Conservation (phyloP, 306 rosid species). For the Sicyos baderoa region DNA sequence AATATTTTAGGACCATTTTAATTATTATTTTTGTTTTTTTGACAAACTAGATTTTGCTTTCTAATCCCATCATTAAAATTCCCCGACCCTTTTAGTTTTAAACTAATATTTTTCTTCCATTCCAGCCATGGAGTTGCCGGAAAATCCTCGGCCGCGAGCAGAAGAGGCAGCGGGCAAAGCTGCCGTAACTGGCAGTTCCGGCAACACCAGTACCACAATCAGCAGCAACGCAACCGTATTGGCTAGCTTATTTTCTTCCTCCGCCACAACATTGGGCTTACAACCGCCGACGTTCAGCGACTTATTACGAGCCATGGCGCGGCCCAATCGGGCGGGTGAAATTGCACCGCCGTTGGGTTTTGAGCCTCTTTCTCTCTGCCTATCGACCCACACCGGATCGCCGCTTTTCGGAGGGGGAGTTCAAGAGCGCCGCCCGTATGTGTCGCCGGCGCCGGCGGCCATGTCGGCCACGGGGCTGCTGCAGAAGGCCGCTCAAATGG, state of each 20-base stretch:
- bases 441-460: background rate
- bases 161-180: background rate
- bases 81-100: no score
- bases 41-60: no score
- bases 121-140: background rate
- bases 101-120: no score
- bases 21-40: no score
- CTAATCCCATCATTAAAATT: no score
- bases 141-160: background rate
- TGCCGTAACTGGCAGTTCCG: background rate
- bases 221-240: background rate
- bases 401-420: background rate
- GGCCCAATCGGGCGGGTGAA: background rate
- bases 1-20: no score
- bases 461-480: constrained; percentile 15
- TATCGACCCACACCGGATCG: background rate
- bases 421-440: constrained; percentile 4
- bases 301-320: constrained; percentile 14
- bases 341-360: background rate
- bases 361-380: constrained; percentile 12
- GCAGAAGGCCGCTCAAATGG: background rate
- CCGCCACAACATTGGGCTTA: background rate
- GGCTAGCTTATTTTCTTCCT: constrained; percentile 12
- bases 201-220: background rate
- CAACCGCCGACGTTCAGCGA: background rate